Conservation (phyloP, 371 early-diverging fungal species). For the Vairimorpha apis region DNA sequence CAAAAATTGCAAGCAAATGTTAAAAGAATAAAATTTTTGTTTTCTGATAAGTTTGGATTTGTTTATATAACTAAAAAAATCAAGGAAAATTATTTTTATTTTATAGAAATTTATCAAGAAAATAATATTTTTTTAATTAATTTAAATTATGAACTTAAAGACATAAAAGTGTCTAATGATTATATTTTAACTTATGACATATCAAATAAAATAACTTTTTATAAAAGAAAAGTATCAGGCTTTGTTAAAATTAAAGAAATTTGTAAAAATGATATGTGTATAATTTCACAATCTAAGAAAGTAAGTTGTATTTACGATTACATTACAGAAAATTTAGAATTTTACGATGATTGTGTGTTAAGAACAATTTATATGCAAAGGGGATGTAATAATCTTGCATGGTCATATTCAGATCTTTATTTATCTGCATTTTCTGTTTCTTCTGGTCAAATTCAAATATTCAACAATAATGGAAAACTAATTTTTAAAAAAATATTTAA, state of each 20-base stretch:
- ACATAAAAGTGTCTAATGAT: conserved; percentile 20
- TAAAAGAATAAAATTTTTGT: conserved; percentile 29
- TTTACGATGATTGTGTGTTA: conserved; percentile 45
- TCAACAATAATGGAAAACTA: conserved; percentile 49
- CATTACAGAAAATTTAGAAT: conserved; percentile 37
- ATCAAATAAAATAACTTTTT: conserved; percentile 25
- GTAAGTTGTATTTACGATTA: conserved; percentile 37
- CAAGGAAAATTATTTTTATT: conserved; percentile 8
- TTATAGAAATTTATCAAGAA: conserved; percentile 29
- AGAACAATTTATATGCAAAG: conserved; percentile 32
- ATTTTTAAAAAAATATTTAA: conserved; percentile 46
- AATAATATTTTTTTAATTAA: conserved; percentile 22
- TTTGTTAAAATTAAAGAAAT: conserved; percentile 29
- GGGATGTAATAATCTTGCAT: conserved; percentile 38
- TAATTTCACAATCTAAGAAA: conserved; percentile 1
- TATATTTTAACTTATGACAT: conserved; percentile 18
- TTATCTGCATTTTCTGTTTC: conserved; percentile 16
- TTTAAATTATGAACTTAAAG: conserved; percentile 6
- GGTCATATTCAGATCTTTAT: conserved; percentile 53
- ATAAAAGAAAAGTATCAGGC: conserved; percentile 15
- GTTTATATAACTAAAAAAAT: conserved; percentile 42
- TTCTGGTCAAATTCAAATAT: conserved; percentile 49
- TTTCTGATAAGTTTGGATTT: conserved; percentile 25
- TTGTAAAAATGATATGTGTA: conserved; percentile 17
- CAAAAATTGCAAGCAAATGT: conserved; percentile 40